Evolutionary conservation across 225 moss, liverwort and hornwort species (phyloP).

Genomic region (Pseudisothecium myosuroides): DNA sequence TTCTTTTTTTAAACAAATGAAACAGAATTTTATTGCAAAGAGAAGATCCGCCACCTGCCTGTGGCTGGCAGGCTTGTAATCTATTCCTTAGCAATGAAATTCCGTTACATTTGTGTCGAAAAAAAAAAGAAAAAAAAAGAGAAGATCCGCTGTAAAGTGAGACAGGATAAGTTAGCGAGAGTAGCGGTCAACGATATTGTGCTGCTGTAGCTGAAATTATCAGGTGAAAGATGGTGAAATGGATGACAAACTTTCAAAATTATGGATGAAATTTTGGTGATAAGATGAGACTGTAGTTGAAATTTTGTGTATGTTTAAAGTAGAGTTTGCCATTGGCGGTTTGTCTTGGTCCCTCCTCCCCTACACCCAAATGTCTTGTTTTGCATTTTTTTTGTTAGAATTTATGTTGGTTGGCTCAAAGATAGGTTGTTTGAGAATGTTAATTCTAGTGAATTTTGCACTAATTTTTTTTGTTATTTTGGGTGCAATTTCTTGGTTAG

Average conservation of each 20-base stretch:
- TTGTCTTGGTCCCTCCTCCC: not conserved
- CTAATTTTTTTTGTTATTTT: not conserved
- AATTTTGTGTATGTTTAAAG: not conserved
- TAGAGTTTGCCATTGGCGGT: rapidly evolving
- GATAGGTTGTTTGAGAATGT: not conserved
- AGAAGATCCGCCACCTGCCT: too few relatives aligned
- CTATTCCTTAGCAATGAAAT: too few relatives aligned
- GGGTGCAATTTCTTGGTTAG: not conserved
- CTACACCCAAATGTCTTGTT: not conserved
- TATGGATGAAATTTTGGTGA: not conserved
- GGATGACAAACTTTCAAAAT: not conserved
- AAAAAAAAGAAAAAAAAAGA: too few relatives aligned
- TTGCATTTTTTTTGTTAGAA: not conserved
- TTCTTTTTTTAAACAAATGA: too few relatives aligned
- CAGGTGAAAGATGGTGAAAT: not conserved
- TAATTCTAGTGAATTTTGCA: not conserved
- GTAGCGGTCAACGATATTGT: too few relatives aligned
- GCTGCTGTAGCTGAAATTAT: too few relatives aligned
- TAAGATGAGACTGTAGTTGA: not conserved
- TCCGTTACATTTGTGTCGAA: too few relatives aligned
- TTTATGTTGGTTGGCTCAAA: not conserved
- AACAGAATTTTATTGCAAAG: too few relatives aligned
- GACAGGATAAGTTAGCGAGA: too few relatives aligned
- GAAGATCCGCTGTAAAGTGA: too few relatives aligned
- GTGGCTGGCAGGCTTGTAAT: too few relatives aligned